A percentile compares a stretch with the other conserved stretches of the same genome.
phyloP scores from a whole-genome alignment of 1,139 yeast species.

The Arxiozyma telluris region DNA sequence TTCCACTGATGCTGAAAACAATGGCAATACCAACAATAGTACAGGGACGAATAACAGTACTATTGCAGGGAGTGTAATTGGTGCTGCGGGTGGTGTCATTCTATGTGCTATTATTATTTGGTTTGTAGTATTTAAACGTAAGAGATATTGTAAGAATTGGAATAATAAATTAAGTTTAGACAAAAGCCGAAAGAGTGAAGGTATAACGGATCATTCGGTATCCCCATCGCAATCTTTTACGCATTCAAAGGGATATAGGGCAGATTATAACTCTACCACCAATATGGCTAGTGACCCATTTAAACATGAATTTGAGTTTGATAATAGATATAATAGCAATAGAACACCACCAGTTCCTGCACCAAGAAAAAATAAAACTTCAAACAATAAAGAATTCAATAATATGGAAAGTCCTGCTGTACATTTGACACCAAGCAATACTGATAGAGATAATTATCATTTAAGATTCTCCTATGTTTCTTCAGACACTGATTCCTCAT shows the following conservation, averaged over 20 bases:
- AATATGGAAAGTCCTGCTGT: no score
- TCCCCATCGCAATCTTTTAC: slow-evolving; percentile 9
- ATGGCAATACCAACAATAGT: neutral
- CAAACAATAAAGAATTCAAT: neutral
- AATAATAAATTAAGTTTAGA: neutral
- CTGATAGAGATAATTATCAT: neutral
- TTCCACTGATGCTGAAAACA: slow-evolving; percentile 2
- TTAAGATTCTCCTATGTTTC: slow-evolving; percentile 10
- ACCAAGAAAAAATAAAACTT: slow-evolving; percentile 11
- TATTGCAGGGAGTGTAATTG: slow-evolving; percentile 25
- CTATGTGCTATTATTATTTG: slow-evolving; percentile 12
- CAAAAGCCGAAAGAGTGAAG: neutral
- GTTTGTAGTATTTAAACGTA: slow-evolving; percentile 11
- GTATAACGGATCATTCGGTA: neutral
- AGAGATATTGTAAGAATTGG: slow-evolving; percentile 6
- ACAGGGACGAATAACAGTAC: slow-evolving; percentile 21
- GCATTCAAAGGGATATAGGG: slow-evolving; percentile 8
- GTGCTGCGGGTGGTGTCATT: slow-evolving; percentile 21
- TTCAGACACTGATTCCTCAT: slow-evolving; percentile 7
- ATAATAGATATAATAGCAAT: slow-evolving; percentile 8
- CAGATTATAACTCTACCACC: neutral
- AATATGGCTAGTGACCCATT: slow-evolving; percentile 17
- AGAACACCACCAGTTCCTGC: slow-evolving; percentile 17
- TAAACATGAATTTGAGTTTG: slow-evolving; percentile 24
- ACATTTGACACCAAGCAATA: neutral